phyloP scores from a whole-genome alignment of 2,329 filamentous ascomycete genomes.

The Lachnellula willkommii region DNA sequence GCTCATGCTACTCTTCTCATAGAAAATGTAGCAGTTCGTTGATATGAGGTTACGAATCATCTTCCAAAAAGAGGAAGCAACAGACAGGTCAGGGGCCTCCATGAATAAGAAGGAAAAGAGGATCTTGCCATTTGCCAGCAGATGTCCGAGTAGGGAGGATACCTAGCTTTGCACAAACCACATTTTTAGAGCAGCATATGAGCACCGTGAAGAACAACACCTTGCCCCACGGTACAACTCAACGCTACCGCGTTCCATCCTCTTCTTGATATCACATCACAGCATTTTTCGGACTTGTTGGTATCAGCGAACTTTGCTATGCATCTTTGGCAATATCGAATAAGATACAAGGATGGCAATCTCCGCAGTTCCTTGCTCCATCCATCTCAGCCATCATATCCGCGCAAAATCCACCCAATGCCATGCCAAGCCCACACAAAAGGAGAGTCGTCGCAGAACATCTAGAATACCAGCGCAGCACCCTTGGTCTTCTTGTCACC shows the following conservation, averaged over 20 bases:
- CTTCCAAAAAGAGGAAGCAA: too few relatives aligned
- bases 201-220: too few relatives aligned
- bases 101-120: too few relatives aligned
- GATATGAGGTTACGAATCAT: too few relatives aligned
- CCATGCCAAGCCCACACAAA: constrained; percentile 24
- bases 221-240: too few relatives aligned
- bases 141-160: too few relatives aligned
- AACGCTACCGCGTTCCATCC: not conserved
- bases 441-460: constrained; percentile 33
- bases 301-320: constrained; percentile 31
- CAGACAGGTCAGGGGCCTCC: too few relatives aligned
- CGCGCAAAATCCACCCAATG: constrained; percentile 25
- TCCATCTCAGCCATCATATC: constrained; percentile 24
- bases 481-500: constrained; percentile 99
- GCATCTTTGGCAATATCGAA: constrained; percentile 26
- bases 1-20: too few relatives aligned
- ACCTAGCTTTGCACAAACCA: too few relatives aligned
- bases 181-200: too few relatives aligned
- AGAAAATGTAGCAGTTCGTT: too few relatives aligned
- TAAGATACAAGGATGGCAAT: constrained; percentile 27
- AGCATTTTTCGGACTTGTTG: not conserved
- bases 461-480: constrained; percentile 99
- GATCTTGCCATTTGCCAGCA: too few relatives aligned
- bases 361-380: constrained; percentile 18
- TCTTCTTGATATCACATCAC: not conserved